Evolutionary conservation across 2,329 filamentous ascomycete genomes (phyloP).

Genomic region (Aureobasidium leucospermi): DNA sequence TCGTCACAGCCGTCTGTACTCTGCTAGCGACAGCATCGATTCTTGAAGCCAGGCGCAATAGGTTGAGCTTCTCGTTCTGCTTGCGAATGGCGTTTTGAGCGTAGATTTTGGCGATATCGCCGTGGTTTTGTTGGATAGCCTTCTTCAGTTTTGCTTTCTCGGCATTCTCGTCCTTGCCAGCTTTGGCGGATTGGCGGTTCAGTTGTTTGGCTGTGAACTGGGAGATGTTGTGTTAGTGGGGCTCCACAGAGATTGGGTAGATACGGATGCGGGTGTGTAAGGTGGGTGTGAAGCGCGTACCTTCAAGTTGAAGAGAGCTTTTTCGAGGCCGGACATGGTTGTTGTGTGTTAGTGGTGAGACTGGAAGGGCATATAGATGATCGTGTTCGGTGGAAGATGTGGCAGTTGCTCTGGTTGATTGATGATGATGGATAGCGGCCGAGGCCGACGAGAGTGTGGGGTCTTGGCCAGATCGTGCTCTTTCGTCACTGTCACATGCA

Average conservation of each 20-base stretch:
- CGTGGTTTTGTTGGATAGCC: constrained; percentile 53
- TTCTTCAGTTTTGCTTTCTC: constrained; percentile 58
- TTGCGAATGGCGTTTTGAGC: constrained; percentile 58
- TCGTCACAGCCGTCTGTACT: constrained; percentile 58
- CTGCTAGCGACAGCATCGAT: constrained; percentile 42
- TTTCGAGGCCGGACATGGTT: constrained; percentile 54
- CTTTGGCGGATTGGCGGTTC: constrained; percentile 55
- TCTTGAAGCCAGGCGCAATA: constrained; percentile 48
- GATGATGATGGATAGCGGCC: background rate
- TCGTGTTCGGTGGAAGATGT: background rate
- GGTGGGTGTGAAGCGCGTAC: constrained; percentile 25
- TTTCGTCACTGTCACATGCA: constrained; percentile 15
- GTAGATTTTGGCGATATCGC: constrained; percentile 56
- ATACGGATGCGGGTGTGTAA: constrained; percentile 3
- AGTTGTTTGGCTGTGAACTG: constrained; percentile 58
- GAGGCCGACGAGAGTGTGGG: constrained; percentile 8
- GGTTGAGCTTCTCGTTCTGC: constrained; percentile 55
- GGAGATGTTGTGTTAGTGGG: constrained; percentile 20
- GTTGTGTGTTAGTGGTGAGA: constrained; percentile 2
- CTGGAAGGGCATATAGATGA: constrained; percentile 5
- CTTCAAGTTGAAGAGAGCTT: constrained; percentile 56
- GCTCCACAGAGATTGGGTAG: background rate
- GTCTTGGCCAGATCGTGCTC: constrained; percentile 5
- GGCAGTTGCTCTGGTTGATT: background rate
- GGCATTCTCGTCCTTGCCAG: constrained; percentile 52